A percentile compares a stretch with the other conserved stretches of the same genome.
Evolutionary conservation across 2,329 filamentous ascomycete species (phyloP).

Genomic region (Colletotrichum lupini): DNA sequence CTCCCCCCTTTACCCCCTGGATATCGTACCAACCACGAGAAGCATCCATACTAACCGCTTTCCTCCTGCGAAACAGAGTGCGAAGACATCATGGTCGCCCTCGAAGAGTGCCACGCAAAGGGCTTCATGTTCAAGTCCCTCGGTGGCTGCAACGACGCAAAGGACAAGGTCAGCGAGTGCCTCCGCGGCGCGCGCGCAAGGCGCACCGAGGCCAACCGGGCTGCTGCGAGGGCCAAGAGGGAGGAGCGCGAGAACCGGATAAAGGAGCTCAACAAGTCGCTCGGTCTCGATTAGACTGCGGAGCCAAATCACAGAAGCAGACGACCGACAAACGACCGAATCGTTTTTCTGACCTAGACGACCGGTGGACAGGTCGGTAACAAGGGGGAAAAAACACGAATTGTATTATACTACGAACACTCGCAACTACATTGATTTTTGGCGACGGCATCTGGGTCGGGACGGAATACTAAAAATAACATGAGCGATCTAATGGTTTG

Average conservation of each 20-base stretch:
- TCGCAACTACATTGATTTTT: not conserved
- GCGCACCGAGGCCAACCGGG: conserved; percentile 80
- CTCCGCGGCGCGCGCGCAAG: conserved; percentile 83
- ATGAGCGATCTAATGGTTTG: not conserved
- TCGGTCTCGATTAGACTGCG: conserved; percentile 43
- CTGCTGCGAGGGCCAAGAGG: conserved; percentile 73
- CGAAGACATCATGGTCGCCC: conserved; percentile 91
- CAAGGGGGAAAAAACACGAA: not conserved
- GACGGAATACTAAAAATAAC: not conserved
- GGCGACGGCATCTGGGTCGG: not conserved
- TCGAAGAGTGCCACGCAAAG: conserved; percentile 93
- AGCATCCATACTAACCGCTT: not conserved
- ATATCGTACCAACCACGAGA: not conserved
- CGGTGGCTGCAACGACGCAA: conserved; percentile 90
- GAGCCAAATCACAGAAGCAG: not conserved
- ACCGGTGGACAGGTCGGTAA: not conserved
- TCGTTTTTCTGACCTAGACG: not conserved
- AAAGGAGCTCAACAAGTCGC: conserved; percentile 67
- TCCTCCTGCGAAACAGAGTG: conserved; percentile 72
- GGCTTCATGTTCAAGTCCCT: conserved; percentile 93
- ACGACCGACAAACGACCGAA: too few relatives aligned
- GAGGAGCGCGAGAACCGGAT: conserved; percentile 78
- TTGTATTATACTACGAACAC: conserved; percentile 16
- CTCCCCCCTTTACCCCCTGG: not conserved
- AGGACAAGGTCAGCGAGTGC: conserved; percentile 86